A percentile compares a stretch with the other conserved stretches of the same genome.
Evolutionary conservation across 2,329 filamentous ascomycete genomes (phyloP).

Genomic region (Golovinomyces cichoracearum): DNA sequence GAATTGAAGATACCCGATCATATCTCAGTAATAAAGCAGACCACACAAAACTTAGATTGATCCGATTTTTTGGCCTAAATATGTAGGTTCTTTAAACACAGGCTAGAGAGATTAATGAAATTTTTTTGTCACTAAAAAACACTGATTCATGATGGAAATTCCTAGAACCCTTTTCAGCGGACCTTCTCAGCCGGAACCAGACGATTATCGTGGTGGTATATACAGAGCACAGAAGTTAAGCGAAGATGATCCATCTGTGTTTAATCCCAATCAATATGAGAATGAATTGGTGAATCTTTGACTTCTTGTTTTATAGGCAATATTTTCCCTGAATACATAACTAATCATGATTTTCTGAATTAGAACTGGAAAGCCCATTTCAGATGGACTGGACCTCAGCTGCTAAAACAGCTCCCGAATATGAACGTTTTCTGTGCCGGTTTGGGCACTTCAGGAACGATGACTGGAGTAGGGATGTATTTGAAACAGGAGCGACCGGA

Average conservation of each 20-base stretch:
- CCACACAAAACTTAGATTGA: neutral
- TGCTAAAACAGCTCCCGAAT: constrained; percentile 27
- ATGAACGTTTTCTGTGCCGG: constrained; percentile 30
- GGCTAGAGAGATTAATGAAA: neutral
- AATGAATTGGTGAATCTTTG: neutral
- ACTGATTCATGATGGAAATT: neutral
- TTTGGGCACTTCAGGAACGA: constrained; percentile 28
- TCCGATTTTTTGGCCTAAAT: neutral
- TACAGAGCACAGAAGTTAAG: neutral
- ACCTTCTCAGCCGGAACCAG: neutral
- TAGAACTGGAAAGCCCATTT: constrained; percentile 29
- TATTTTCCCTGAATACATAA: too few species aligned
- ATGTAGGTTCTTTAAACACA: neutral
- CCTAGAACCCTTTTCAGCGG: neutral
- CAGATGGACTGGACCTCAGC: constrained; percentile 33
- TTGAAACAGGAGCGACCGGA: constrained; percentile 18
- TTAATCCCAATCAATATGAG: neutral
- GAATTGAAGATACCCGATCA: neutral
- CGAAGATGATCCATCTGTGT: neutral
- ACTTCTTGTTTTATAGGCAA: too few species aligned
- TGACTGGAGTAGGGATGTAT: constrained; percentile 19
- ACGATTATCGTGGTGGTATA: neutral
- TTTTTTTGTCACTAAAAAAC: neutral
- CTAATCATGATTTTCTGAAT: neutral
- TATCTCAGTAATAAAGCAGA: neutral